Base-by-base conservation (phyloP, 2,329 filamentous ascomycete genomes). In the Cladosporium sphaerospermum region DNA sequence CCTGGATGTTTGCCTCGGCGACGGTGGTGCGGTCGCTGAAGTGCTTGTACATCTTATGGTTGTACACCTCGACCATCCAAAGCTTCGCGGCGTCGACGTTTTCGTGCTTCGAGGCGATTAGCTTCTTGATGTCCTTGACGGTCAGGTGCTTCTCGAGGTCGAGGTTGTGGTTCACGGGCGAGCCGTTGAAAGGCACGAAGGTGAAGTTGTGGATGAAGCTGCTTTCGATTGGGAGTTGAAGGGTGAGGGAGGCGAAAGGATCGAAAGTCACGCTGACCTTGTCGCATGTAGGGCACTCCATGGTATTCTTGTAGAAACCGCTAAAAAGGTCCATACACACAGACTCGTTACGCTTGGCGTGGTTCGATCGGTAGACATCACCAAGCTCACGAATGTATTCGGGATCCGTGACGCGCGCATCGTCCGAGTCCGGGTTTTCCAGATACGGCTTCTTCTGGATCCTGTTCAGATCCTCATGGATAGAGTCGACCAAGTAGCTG, bases 221-320 rank as follows among this genome's bases (percentile, higher is more conserved):
- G 59, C 86, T 90, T 67, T 93, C 86, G 52, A 96, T 82, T 0
- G 93, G 93, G 33, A 99, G 75, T 54, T 95, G 93, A 19, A 99
- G 75, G 0, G 93, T 96, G 55, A 99, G 74, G 59, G 95, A 93
- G 69, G 90, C 96, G 76, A 95, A 99, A 0, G 93, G 93, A 67
- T 99, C 93, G 65, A 99, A 99, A 0, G 93, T 97, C 63, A 99
- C 96, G 79, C 91, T 96, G 71, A 97, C 87, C 73, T 97, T 99
- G 61, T 86, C 80, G 69, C 93, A 99, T 7, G 80, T 81, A 0
- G 93, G 93, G 66, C 93, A 99, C 58, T 93, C 86, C 58, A 99
- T 80, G 0, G 92, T 97, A 42, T 95, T 97, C 74, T 97, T 96
- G 79, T 97, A 99, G 79, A 97, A 89, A 58, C 93, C 93, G 18